phyloP scores from a whole-genome alignment of 257 asterid genomes.

The Penstemon davidsonii region DNA sequence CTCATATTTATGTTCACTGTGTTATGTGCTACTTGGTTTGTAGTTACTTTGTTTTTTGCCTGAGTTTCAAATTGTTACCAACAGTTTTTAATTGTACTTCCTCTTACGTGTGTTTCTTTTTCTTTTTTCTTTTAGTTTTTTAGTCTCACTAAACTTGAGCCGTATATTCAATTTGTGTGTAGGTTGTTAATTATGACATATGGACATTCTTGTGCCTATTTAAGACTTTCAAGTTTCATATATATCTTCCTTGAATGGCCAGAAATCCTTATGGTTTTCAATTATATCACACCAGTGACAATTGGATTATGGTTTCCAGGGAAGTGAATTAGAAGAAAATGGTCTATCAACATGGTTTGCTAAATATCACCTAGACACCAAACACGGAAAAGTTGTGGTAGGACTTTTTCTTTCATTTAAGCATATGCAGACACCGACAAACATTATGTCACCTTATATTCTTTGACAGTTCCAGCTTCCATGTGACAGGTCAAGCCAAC shows the following conservation, averaged over 20 bases:
- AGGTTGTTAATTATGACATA: neutral
- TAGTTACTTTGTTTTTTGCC: slow-evolving; percentile 12
- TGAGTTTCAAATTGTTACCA: too few species aligned
- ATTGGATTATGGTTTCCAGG: slow-evolving; percentile 43
- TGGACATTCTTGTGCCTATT: neutral
- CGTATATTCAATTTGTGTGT: neutral
- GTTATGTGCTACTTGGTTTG: slow-evolving; percentile 1
- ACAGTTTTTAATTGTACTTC: too few species aligned
- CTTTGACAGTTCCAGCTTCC: slow-evolving; percentile 26
- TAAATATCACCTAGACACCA: slow-evolving; percentile 48
- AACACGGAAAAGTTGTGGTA: slow-evolving; percentile 88
- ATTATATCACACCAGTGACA: slow-evolving; percentile 16
- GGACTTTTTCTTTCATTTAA: slow-evolving; percentile 32
- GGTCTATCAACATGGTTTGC: slow-evolving; percentile 62
- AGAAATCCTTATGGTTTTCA: neutral
- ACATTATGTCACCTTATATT: slow-evolving; percentile 12
- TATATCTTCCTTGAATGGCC: neutral
- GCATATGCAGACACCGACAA: slow-evolving; percentile 21
- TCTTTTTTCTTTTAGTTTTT: too few species aligned
- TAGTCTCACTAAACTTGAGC: neutral
- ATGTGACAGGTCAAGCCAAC: slow-evolving; percentile 80
- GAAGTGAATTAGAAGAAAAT: slow-evolving; percentile 52
- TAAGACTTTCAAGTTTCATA: neutral
- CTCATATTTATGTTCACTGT: slow-evolving; percentile 15
- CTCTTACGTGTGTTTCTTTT: too few species aligned